Evolutionary conservation across 2,329 filamentous ascomycete species (phyloP).

Genomic region (Biscogniauxia mediterranea): DNA sequence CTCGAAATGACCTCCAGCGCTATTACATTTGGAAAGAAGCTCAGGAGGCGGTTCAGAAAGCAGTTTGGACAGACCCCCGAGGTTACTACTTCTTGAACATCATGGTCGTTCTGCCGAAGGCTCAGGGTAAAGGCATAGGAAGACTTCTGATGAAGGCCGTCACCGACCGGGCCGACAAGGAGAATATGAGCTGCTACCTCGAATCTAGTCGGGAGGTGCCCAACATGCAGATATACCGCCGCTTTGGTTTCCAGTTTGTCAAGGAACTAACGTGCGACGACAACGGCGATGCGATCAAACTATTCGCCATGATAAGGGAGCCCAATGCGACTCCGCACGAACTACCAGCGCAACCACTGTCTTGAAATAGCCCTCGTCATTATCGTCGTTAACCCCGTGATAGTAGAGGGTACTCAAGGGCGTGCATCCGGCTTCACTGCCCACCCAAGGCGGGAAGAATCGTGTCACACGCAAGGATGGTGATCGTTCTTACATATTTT

Average conservation of each 20-base stretch:
- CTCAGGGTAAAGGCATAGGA: conserved; percentile 66
- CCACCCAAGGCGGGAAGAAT: background rate
- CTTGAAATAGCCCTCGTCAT: background rate
- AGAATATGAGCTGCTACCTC: conserved; percentile 65
- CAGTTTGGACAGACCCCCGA: conserved; percentile 62
- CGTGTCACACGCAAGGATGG: background rate
- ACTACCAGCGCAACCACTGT: conserved; percentile 8
- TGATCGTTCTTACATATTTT: background rate
- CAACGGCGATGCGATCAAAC: conserved; percentile 52
- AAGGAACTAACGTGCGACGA: conserved; percentile 68
- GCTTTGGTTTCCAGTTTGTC: conserved; percentile 64
- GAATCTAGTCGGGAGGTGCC: conserved; percentile 68
- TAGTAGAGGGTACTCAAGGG: background rate
- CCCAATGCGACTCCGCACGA: conserved; percentile 26
- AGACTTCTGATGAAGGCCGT: conserved; percentile 63
- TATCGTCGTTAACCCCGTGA: background rate
- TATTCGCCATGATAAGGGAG: conserved; percentile 49
- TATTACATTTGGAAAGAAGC: conserved; percentile 72
- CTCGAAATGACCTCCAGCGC: conserved; percentile 38
- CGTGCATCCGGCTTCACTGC: background rate
- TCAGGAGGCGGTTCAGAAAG: conserved; percentile 59
- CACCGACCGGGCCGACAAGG: conserved; percentile 60
- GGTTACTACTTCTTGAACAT: conserved; percentile 80
- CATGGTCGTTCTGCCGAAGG: conserved; percentile 64
- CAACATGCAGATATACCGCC: conserved; percentile 69